These are phyloP conservation scores for Phytopythium chamaehyphon DNA, from an alignment of 352 stramenopile genomes.

Conservation along the genomic window DNA sequence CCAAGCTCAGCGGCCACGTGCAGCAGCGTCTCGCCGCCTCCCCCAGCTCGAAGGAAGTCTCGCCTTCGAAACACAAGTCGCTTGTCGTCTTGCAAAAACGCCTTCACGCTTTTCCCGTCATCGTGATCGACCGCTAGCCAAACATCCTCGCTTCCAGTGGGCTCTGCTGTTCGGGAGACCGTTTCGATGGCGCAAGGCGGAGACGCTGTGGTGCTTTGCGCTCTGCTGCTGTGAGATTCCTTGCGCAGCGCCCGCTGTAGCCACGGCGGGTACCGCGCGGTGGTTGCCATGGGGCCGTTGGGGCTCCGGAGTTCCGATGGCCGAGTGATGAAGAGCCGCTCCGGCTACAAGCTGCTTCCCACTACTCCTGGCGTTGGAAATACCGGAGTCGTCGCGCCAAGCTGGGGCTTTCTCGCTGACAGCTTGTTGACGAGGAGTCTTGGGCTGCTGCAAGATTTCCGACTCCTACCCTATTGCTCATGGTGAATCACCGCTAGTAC, in stretches of 20 bases:
- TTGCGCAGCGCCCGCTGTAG: slow-evolving; percentile 50
- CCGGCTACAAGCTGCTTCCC: no score
- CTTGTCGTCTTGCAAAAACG: slow-evolving; percentile 24
- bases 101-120: slow-evolving; percentile 23
- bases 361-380: no score
- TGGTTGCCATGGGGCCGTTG: background rate
- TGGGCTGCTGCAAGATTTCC: no score
- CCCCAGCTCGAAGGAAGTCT: slow-evolving; percentile 12
- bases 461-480: no score
- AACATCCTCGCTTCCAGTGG: slow-evolving; percentile 8
- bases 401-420: no score
- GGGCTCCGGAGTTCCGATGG: no score
- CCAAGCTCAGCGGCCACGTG: slow-evolving; percentile 48
- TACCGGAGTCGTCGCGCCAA: no score
- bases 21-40: slow-evolving; percentile 37
- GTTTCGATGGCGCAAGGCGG: slow-evolving; percentile 12
- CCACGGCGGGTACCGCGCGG: slow-evolving; percentile 51
- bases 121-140: slow-evolving; percentile 42
- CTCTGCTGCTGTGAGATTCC: slow-evolving; percentile 30
- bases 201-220: slow-evolving; percentile 18
- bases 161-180: background rate
- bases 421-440: no score
- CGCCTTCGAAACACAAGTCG: slow-evolving; percentile 29
- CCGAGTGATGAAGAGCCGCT: no score
- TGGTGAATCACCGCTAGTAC: no score